Evolutionary conservation across 1,284 basidiomycete genomes (phyloP).

Genomic region (Ganoderma sinense): DNA sequence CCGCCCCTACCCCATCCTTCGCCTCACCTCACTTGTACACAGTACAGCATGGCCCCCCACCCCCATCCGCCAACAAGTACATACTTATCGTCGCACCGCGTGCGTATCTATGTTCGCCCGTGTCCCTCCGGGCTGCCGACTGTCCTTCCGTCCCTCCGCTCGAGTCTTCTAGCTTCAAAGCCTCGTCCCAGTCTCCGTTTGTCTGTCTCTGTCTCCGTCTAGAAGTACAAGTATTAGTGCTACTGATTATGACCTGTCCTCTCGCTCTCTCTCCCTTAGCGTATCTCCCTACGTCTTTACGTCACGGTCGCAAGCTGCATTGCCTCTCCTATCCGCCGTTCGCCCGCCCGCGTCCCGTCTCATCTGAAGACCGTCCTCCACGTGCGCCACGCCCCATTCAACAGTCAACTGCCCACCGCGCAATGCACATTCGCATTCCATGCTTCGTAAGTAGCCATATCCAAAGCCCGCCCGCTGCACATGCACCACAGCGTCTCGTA

Average conservation of each 20-base stretch:
- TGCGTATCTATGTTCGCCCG: slow-evolving; percentile 14
- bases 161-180: too few species aligned
- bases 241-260: background rate
- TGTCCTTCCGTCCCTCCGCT: background rate
- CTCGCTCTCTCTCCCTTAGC: background rate
- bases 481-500: background rate
- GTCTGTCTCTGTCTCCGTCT: background rate
- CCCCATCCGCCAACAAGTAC: background rate
- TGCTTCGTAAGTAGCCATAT: background rate
- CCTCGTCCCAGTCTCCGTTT: background rate
- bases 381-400: background rate
- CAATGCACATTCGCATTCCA: too few species aligned
- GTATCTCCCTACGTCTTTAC: background rate
- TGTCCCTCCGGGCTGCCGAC: background rate
- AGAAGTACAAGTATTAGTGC: slow-evolving; percentile 14
- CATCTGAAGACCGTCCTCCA: background rate
- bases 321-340: background rate
- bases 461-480: background rate
- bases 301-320: background rate
- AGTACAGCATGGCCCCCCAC: too few species aligned
- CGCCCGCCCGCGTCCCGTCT: background rate
- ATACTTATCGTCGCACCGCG: slow-evolving; percentile 9
- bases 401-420: background rate
- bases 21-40: background rate
- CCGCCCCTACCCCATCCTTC: background rate